A percentile compares a stretch with the other conserved stretches of the same genome.
Evolutionary conservation across 345 rosid species (phyloP).

Genomic region (thale cress (Arabidopsis thaliana)): TAIR10.1 NC_003071.7:9705001-9705500

Average conservation of each 20-base stretch:
- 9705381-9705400: not conserved
- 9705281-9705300: constrained; percentile 52
- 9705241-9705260: constrained; percentile 90
- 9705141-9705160: constrained; percentile 75
- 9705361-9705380: not conserved
- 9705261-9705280: constrained; percentile 98
- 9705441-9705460: constrained; percentile 76
- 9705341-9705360: not conserved
- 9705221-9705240: constrained; percentile 89
- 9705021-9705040: constrained; percentile 31
- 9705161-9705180: constrained; percentile 60
- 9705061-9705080: constrained; percentile 25
- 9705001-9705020: constrained; percentile 44
- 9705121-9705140: constrained; percentile 73
- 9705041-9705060: constrained; percentile 30
- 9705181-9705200: constrained; percentile 90
- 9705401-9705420: not conserved
- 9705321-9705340: not conserved
- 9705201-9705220: constrained; percentile 87
- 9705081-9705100: constrained; percentile 46
- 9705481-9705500: constrained; percentile 95
- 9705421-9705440: constrained; percentile 1
- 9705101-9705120: constrained; percentile 80
- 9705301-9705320: too few species aligned
- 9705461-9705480: constrained; percentile 99